Percentiles rank a stretch among this genome's conserved stretches.
phyloP scores from a whole-genome alignment of 345 rosid genomes.

The Arabis alpina region DNA sequence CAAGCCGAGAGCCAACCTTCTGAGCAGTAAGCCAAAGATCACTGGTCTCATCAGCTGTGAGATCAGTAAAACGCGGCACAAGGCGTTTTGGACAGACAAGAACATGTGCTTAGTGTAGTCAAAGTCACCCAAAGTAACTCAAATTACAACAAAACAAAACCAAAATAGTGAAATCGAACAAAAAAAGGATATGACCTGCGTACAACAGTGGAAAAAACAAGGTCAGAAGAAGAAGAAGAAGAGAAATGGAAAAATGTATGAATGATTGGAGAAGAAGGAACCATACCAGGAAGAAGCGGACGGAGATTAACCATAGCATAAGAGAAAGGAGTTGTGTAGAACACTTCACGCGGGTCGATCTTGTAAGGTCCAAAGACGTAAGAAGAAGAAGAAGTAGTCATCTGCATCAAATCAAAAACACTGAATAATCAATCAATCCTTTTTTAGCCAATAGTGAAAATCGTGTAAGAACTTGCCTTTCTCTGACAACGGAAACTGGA shows the following conservation, averaged over 20 bases:
- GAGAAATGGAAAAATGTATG: neutral
- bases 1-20: slow-evolving; percentile 74
- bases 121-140: slow-evolving; percentile 51
- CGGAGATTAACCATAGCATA: slow-evolving; percentile 91
- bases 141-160: neutral
- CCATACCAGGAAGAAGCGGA: slow-evolving; percentile 76
- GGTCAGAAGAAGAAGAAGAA: neutral
- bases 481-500: slow-evolving; percentile 35
- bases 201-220: neutral
- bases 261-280: neutral
- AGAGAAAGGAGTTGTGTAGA: slow-evolving; percentile 70
- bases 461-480: slow-evolving; percentile 24
- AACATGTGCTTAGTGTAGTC: slow-evolving; percentile 67
- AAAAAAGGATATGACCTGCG: slow-evolving; percentile 99
- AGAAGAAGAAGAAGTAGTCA: slow-evolving; percentile 43
- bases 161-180: slow-evolving; percentile 5
- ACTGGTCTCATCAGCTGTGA: slow-evolving; percentile 73
- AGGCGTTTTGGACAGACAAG: slow-evolving; percentile 87
- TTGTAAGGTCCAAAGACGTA: slow-evolving; percentile 72
- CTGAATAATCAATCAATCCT: neutral
- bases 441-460: neutral
- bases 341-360: slow-evolving; percentile 75
- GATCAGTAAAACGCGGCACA: slow-evolving; percentile 86
- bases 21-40: slow-evolving; percentile 86
- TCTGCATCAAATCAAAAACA: slow-evolving; percentile 36